Evolutionary conservation across 345 rosid genomes (phyloP), one percentile per base, ranked within the genome.

Genomic region (Populus tremula): DNA sequence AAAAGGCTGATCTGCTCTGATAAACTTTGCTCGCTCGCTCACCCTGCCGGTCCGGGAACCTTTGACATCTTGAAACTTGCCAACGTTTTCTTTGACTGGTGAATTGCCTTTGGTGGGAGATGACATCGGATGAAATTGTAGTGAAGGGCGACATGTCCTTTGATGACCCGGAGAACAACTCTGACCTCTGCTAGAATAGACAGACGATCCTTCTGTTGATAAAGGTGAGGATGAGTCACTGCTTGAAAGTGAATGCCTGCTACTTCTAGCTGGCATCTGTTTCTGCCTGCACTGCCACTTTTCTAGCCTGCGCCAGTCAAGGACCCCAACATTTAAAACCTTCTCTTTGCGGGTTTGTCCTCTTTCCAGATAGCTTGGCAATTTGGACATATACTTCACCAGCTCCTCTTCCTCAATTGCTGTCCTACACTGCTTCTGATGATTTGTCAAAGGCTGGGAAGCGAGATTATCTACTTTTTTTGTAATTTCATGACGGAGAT

Each of bases 281-380:
- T 84, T 87, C 73, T 89, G 89, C 83, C 78, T 82, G 80, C 76
- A 81, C 72, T 91, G 91, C 98, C 98, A 95, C 80, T 87, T 92
- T 79, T 96, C 96, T 36, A 96, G 89, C 62, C 90, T 93, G 8
- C 89, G 83, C 99, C 98, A 93, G 69, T 92, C 93, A 79, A 96
- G 96, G 76, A 96, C 99, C 83, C 99, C 99, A 75, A 96, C 87
- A 53, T 87, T 93, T 80, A 92, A 82, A 76, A 87, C 86, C 69
- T 84, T 91, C 67, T 91, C 98, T 70, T 85, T 82, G 47, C 76
- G 86, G 2, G 81, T 80, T 79, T 84, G 87, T 67, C 91, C 83
- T 84, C 83, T 85, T 90, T 90, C 91, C 80, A 93, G 85, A 88
- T 86, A 96, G 86, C 87, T 87, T 6, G 99, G 98, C 84, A 96